Evolutionary conservation across 2,329 filamentous ascomycete species (phyloP), one percentile per base, ranked within the genome.

Genomic region (Neoascochyta sp.): DNA sequence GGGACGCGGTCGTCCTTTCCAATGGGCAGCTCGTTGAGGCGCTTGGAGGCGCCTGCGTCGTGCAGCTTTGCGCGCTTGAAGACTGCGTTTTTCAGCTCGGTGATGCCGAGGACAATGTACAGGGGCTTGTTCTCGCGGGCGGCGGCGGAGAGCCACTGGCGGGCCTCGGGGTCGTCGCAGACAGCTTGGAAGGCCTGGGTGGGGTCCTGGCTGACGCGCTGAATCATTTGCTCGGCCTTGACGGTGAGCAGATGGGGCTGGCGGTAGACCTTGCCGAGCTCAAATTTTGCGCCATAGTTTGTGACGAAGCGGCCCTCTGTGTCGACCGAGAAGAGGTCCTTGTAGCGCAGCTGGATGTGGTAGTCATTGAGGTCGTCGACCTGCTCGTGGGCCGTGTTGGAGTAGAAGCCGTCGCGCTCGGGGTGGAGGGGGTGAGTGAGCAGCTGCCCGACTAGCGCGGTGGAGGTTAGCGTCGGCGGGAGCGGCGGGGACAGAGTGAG

Each of bases 331-430:
- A 61, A 63, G 22, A 63, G 23, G 17, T 63, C 59, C 27, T 56
- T 59, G 51, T 63, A 63, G 16, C 59, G 57, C 16, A 62, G 52
- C 36, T 63, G 56, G 32, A 63, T 63, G 42, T 61, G 55, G 42
- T 57, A 62, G 42, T 63, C 57, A 29, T 63, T 63, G 39, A 63
- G 51, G 16, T 59, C 56, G 41, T 63, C 59, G 41, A 63, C 39
- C 22, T 50, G 45, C 18, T 45, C 51, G 34, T 58, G 54, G 12
- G 57, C 53, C n/a, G 36, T 32, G 30, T 54, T 45, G 11, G 55
- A 58, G 33, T 57, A 60, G 47, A 62, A 63, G 37, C 53, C 47
- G 24, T 61, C 57, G 29, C 45, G 50, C 30, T 61, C 59, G 39
- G 59, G 59, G 34, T 62, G 54, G 9, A 63, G 48, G 14, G 59